Conservation (phyloP, 768 basidiomycete genomes). For the Hypholoma sublateritium region DNA sequence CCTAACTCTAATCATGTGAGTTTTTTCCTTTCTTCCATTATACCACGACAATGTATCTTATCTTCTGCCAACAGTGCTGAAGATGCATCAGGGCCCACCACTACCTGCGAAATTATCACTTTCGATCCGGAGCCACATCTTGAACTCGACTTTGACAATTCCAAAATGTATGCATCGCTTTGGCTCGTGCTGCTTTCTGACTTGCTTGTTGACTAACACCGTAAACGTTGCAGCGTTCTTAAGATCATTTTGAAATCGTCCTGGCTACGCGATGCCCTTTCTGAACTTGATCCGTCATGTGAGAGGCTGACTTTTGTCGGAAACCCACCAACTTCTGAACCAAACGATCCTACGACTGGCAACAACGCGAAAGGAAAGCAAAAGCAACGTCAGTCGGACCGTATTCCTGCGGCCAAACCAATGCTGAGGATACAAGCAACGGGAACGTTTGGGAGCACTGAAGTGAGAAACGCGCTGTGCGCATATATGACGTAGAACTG, state of each 20-base stretch:
- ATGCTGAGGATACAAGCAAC: slow-evolving; percentile 80
- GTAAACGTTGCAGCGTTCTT: slow-evolving; percentile 47
- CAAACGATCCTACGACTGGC: slow-evolving; percentile 9
- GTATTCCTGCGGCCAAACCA: slow-evolving; percentile 38
- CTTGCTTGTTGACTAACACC: neutral
- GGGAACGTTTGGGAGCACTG: slow-evolving; percentile 83
- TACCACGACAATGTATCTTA: slow-evolving; percentile 1
- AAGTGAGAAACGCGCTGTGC: slow-evolving; percentile 43
- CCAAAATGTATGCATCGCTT: slow-evolving; percentile 47
- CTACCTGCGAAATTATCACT: slow-evolving; percentile 84
- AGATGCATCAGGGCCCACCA: slow-evolving; percentile 78
- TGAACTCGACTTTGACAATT: slow-evolving; percentile 75
- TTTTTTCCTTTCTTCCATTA: slow-evolving; percentile 10
- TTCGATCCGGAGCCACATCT: slow-evolving; percentile 81
- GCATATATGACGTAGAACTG: neutral
- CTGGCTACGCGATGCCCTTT: slow-evolving; percentile 91
- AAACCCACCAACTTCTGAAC: slow-evolving; percentile 49
- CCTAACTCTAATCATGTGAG: slow-evolving; percentile 76
- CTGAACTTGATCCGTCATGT: slow-evolving; percentile 87
- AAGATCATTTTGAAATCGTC: slow-evolving; percentile 92
- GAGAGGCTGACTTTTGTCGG: slow-evolving; percentile 83
- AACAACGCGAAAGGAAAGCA: slow-evolving; percentile 24
- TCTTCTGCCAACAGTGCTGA: slow-evolving; percentile 51
- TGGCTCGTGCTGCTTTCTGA: neutral
- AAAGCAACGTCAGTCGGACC: slow-evolving; percentile 14